phyloP scores from a whole-genome alignment of 2,329 filamentous ascomycete species.

The Cladophialophora psammophila region DNA sequence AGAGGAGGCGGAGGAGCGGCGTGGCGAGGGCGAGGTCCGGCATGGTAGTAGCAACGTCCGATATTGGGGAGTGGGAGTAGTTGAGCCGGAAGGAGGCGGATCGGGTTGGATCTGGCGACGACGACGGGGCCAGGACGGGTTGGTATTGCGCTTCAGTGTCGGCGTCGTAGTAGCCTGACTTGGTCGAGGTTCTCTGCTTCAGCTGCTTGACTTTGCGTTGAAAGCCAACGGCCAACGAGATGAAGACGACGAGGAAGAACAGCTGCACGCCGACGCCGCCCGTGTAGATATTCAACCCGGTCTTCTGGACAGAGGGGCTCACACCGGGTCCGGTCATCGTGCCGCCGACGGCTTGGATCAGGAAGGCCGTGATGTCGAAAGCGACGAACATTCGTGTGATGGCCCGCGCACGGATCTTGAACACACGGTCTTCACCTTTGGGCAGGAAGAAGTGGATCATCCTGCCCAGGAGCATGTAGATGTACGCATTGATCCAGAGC shows the following conservation, averaged over 20 bases:
- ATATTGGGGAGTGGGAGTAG: background rate
- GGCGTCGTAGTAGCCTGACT: background rate
- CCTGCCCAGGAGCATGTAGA: slow-evolving; percentile 56
- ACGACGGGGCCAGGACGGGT: background rate
- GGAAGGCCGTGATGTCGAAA: slow-evolving; percentile 54
- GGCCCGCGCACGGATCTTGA: slow-evolving; percentile 47
- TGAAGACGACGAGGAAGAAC: slow-evolving; percentile 59
- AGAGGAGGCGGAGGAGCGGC: slow-evolving; percentile 58
- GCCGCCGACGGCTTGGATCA: slow-evolving; percentile 54
- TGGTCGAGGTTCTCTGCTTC: background rate
- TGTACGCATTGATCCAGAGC: slow-evolving; percentile 58
- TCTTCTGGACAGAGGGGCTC: slow-evolving; percentile 40
- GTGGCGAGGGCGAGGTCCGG: slow-evolving; percentile 17
- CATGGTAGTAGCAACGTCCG: background rate
- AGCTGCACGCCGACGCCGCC: slow-evolving; percentile 59
- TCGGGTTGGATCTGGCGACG: background rate
- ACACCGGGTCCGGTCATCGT: slow-evolving; percentile 45
- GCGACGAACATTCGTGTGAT: slow-evolving; percentile 52
- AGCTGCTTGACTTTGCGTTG: slow-evolving; percentile 49
- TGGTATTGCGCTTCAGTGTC: slow-evolving; percentile 3
- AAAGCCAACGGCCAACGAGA: slow-evolving; percentile 58
- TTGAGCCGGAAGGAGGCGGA: background rate
- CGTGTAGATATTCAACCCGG: slow-evolving; percentile 57
- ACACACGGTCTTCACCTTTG: slow-evolving; percentile 43
- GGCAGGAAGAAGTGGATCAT: slow-evolving; percentile 55